Evolutionary conservation across 2,329 filamentous ascomycete genomes (phyloP), one percentile per base, ranked within the genome.

Genomic region (Trichoderma sp.): DNA sequence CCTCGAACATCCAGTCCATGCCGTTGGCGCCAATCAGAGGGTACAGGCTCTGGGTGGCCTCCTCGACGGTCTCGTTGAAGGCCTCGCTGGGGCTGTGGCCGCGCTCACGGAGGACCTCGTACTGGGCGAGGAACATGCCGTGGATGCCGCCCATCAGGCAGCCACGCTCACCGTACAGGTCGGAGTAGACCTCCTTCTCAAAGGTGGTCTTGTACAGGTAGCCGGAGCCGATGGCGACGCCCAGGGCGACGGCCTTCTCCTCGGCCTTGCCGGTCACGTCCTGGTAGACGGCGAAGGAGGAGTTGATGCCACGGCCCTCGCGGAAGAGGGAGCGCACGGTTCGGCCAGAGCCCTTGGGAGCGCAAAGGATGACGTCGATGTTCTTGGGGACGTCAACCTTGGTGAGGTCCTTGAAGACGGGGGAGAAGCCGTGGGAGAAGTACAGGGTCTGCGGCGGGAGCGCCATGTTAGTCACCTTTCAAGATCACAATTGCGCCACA

Each of bases 1-100:
- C 95, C 79, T 94, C 93, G 85, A 96, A 99, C 95, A 99, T 99
- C 93, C 96, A 99, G 86, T 99, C 95, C 95, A 99, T 98, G 77
- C 95, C 95, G 83, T 98, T 91, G 82, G 87, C 88, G 77, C 94
- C 95, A 77, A 99, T 99, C 77, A 99, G 87, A 70, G 95, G 95
- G 88, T 99, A 99, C 77, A 99, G 86, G 72, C 88, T 92, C 88
- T 99, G 95, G 61, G 95, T 99, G 71, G 95, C 95, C 88, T 99
- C 95, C 88, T 99, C 95, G 72, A 99, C 95, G 72, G 95, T 99
- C 92, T 99, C 95, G 88, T 99, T 99, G 90, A 99, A 99, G 72
- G 95, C 95, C 85, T 99, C 95, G 74, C 90, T 94, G 79, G 95
- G 95, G 82, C 87, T 91, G 90, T 99, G 95, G 82, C 95, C 95